phyloP scores from a whole-genome alignment of 257 asterid genomes.

The Voacanga thouarsii region DNA sequence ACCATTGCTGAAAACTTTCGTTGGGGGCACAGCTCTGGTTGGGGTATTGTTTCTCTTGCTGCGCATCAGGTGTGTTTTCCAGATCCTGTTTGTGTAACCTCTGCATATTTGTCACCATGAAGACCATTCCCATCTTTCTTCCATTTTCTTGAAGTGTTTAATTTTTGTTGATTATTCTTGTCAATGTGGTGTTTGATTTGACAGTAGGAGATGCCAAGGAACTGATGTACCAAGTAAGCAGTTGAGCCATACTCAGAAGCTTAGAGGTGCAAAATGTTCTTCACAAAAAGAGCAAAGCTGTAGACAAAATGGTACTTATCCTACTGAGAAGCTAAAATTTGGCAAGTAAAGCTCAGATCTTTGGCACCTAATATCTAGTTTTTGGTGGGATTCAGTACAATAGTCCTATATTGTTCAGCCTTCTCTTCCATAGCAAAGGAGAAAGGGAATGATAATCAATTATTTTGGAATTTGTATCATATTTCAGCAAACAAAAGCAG shows the following conservation, averaged over 20 bases:
- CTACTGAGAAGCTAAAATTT: slow-evolving; percentile 57
- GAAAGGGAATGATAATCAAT: too few species aligned
- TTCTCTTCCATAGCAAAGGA: too few species aligned
- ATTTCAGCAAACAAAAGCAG: background rate
- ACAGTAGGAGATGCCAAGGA: slow-evolving; percentile 40
- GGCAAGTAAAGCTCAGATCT: slow-evolving; percentile 24
- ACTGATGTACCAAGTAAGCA: slow-evolving; percentile 26
- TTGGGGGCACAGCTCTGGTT: slow-evolving; percentile 73
- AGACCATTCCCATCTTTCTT: slow-evolving; percentile 5
- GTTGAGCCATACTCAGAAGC: slow-evolving; percentile 19
- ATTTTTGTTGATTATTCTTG: slow-evolving; percentile 14
- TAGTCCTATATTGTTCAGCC: background rate
- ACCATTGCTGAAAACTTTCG: slow-evolving; percentile 58
- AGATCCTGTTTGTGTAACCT: background rate
- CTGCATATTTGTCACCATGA: background rate
- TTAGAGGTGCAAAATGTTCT: slow-evolving; percentile 30
- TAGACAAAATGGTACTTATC: slow-evolving; percentile 44
- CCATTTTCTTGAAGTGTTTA: too few species aligned
- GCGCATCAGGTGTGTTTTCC: slow-evolving; percentile 54
- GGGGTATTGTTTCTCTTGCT: slow-evolving; percentile 57
- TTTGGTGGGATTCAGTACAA: background rate
- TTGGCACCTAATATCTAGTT: background rate
- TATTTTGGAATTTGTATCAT: too few species aligned
- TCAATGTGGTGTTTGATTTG: background rate
- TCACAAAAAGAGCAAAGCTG: slow-evolving; percentile 35